These are phyloP conservation scores for Epichloe sp. DNA, from an alignment of 2,329 filamentous ascomycete species.

Conservation along the genomic window DNA sequence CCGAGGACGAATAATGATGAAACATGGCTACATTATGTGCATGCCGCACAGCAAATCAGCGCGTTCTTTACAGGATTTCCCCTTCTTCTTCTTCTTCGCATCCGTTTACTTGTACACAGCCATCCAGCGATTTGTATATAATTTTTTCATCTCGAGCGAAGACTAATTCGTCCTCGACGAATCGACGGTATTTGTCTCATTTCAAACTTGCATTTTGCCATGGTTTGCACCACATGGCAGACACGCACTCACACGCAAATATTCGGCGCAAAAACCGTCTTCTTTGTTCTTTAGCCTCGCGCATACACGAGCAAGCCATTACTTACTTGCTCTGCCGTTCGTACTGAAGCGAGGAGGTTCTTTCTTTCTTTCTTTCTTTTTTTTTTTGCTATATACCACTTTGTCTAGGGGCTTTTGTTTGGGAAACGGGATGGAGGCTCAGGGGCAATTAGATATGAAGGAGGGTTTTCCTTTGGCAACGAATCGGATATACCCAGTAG, in stretches of 20 bases:
- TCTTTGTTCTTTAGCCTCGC: background rate
- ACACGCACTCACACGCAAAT: background rate
- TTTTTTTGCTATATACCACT: constrained; percentile 4
- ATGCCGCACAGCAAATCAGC: background rate
- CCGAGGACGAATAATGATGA: too few relatives aligned
- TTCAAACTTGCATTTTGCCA: background rate
- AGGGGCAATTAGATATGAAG: background rate
- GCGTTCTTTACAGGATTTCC: too few relatives aligned
- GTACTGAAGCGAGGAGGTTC: background rate
- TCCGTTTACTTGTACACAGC: too few relatives aligned
- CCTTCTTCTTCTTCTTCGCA: too few relatives aligned
- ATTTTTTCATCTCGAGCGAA: background rate
- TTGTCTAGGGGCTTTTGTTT: background rate
- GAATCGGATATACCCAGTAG: constrained; percentile 3
- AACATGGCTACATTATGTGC: too few relatives aligned
- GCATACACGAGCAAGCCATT: background rate
- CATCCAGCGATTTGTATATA: background rate
- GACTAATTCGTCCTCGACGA: background rate
- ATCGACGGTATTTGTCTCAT: too few relatives aligned
- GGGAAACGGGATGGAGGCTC: background rate
- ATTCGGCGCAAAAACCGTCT: background rate
- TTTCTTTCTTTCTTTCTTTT: background rate
- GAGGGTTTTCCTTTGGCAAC: constrained; percentile 9
- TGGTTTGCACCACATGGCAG: background rate
- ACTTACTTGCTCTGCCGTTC: background rate